A percentile compares a stretch with the other conserved stretches of the same genome.
These are phyloP conservation scores for Phytophthora pini DNA, from an alignment of 352 stramenopile genomes.

Conservation along the genomic window DNA sequence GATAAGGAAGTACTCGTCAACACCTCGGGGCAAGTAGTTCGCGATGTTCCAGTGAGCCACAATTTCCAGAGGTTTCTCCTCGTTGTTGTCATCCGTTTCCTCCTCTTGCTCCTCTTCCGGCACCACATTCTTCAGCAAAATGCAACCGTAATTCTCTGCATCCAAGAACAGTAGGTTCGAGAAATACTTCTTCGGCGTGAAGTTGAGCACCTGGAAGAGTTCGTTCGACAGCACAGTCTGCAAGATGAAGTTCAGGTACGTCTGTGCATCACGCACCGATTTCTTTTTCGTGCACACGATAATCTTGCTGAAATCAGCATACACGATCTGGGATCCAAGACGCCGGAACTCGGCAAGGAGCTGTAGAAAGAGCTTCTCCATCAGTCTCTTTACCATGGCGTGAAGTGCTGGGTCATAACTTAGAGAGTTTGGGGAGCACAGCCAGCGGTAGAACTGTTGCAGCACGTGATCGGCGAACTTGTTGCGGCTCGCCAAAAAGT, in stretches of 20 bases:
- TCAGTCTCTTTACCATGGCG: conserved; percentile 94
- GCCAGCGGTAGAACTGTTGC: conserved; percentile 96
- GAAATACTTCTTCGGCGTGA: conserved; percentile 86
- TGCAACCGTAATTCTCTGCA: conserved; percentile 95
- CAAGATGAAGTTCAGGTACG: conserved; percentile 96
- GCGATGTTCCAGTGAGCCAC: conserved; percentile 92
- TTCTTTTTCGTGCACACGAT: conserved; percentile 74
- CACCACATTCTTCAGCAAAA: conserved; percentile 70
- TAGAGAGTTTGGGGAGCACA: conserved; percentile 91
- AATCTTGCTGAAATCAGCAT: conserved; percentile 82
- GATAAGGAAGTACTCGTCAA: conserved; percentile 89
- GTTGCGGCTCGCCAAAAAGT: conserved; percentile 91
- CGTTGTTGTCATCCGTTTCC: conserved; percentile 25
- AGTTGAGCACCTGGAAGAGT: conserved; percentile 83
- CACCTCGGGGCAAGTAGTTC: conserved; percentile 82
- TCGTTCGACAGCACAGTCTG: conserved; percentile 90
- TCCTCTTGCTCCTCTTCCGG: conserved; percentile 36
- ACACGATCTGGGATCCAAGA: conserved; percentile 95
- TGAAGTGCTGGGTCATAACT: conserved; percentile 96
- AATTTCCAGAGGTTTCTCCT: conserved; percentile 60
- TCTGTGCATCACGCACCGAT: conserved; percentile 87
- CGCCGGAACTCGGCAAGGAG: conserved; percentile 95
- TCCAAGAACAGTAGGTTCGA: conserved; percentile 96
- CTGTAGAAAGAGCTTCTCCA: conserved; percentile 94
- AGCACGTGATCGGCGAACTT: conserved; percentile 95